Base-by-base conservation (phyloP, 179 eudicot species). In the Drosera spatulata region DNA sequence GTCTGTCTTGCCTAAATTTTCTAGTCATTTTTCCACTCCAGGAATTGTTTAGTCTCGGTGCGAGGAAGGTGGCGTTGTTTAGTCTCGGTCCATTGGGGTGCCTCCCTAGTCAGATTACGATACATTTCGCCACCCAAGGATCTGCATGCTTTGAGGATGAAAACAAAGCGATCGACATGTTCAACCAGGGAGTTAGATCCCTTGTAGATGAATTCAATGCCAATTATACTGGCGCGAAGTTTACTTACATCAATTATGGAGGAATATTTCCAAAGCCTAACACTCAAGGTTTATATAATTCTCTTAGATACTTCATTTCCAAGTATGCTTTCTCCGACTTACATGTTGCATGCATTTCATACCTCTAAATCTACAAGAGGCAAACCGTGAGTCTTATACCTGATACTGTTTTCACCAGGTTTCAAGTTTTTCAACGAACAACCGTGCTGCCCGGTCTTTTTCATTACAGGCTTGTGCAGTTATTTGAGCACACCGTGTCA, bases 121-220 rank as follows among this genome's bases (percentile, higher is more conserved):
- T 7, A 2, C 40, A 38, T 53, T 66, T 59, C 0, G 43, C 61
- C 11, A 40, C 41, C n/a, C 33, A 54, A 22, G 63, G 66, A 5
- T 56, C 69, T 7, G 2, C 47, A 9, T 85, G 93, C 60, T 73
- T 79, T 0, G 79, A 76, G 12, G 75, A 74, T 9, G 79, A 82
- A n/a, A 85, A 85, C 68, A 62, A 66, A 5, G 79, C 82, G 6
- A 69, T 80, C 9, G 58, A 50, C 13, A 76, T 75, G 0, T 85
- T 85, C 72, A 71, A 77, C 62, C 41, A 61, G 51, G 51, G 39
- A 45, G 73, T 74, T 50, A 39, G 53, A 22, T 8, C 37, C 3
- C 53, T 73, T 4, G 62, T 73, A 13, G 59, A 66, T 58, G 47
- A 64, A 10, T 52, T 69, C 52, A 73, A 64, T 59, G 4, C 4